Conservation (phyloP, 2,329 filamentous ascomycete genomes). For the Penicillium oxalicum region DNA sequence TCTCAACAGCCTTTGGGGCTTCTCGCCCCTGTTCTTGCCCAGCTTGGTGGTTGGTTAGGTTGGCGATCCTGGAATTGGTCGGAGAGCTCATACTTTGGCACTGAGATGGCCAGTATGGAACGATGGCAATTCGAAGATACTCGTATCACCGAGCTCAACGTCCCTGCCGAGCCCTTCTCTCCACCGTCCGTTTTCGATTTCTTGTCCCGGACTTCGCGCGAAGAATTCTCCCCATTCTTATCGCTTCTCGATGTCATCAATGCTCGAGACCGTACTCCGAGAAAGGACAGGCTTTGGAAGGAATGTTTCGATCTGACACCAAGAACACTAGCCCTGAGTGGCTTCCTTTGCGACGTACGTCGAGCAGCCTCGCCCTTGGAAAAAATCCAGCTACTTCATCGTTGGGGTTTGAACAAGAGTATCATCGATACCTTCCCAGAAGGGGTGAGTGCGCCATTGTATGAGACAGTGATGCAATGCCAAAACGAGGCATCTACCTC, state of each 20-base stretch:
- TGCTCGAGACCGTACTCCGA: constrained; percentile 22
- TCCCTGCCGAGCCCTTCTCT: constrained; percentile 47
- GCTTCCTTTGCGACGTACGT: constrained; percentile 57
- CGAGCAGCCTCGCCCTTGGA: constrained; percentile 49
- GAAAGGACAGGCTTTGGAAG: constrained; percentile 30
- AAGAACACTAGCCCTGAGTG: constrained; percentile 63
- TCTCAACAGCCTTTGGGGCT: constrained; percentile 42
- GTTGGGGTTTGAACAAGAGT: constrained; percentile 56
- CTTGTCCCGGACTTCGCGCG: constrained; percentile 40
- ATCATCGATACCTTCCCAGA: constrained; percentile 81
- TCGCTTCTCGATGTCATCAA: constrained; percentile 47
- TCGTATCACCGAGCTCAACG: constrained; percentile 38
- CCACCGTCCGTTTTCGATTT: constrained; percentile 57
- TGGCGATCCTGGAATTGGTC: constrained; percentile 60
- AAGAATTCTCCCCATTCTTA: constrained; percentile 39
- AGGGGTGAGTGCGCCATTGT: constrained; percentile 70
- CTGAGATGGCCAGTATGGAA: constrained; percentile 54
- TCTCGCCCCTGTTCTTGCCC: constrained; percentile 69
- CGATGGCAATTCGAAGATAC: constrained; percentile 53
- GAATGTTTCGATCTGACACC: constrained; percentile 48
- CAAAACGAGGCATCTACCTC: constrained; percentile 73
- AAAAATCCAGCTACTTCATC: constrained; percentile 67
- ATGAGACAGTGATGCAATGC: constrained; percentile 77
- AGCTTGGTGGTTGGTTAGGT: constrained; percentile 74
- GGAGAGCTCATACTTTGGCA: constrained; percentile 50